Percentiles rank a stretch among this genome's conserved stretches.
Evolutionary conservation across 1,139 yeast species (phyloP).

Genomic region (Pichia sp.): DNA sequence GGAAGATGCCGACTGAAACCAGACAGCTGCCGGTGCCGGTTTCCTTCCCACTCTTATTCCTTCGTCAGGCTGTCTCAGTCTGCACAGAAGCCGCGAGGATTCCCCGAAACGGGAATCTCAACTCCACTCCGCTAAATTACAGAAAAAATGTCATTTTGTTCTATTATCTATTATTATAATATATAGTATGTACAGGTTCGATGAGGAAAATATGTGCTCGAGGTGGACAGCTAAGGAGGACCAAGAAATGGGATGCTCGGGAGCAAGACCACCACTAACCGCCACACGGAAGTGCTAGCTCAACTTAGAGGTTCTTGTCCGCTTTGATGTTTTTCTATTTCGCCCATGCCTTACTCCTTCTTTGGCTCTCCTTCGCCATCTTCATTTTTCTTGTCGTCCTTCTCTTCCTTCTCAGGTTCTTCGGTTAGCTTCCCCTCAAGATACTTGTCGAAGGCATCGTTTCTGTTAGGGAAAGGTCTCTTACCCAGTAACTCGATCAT

Average conservation of each 20-base stretch:
- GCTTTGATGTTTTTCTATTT: not conserved
- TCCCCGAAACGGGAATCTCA: slow-evolving; percentile 1
- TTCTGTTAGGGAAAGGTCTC: slow-evolving; percentile 73
- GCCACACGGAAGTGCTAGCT: too few relatives aligned
- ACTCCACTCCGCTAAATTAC: not conserved
- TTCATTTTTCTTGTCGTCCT: slow-evolving; percentile 3
- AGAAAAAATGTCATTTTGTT: not conserved
- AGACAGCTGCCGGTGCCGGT: not conserved
- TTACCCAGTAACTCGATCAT: slow-evolving; percentile 71
- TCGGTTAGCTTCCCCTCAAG: slow-evolving; percentile 21
- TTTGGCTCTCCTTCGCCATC: not conserved
- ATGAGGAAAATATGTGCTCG: too few relatives aligned
- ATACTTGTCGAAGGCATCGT: slow-evolving; percentile 92
- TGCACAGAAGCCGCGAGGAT: slow-evolving; percentile 2
- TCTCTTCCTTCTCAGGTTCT: not conserved
- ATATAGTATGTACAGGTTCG: not conserved
- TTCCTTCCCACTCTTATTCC: not conserved
- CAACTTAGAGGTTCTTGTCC: too few relatives aligned
- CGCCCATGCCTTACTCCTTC: not conserved
- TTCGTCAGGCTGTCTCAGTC: not conserved
- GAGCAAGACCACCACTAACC: too few relatives aligned
- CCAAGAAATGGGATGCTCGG: too few relatives aligned
- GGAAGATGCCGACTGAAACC: not conserved
- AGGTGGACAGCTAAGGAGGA: too few relatives aligned
- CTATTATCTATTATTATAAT: not conserved